Evolutionary conservation across 73 alveolate genomes (phyloP).

Genomic region (Durusdinium trenchii): DNA sequence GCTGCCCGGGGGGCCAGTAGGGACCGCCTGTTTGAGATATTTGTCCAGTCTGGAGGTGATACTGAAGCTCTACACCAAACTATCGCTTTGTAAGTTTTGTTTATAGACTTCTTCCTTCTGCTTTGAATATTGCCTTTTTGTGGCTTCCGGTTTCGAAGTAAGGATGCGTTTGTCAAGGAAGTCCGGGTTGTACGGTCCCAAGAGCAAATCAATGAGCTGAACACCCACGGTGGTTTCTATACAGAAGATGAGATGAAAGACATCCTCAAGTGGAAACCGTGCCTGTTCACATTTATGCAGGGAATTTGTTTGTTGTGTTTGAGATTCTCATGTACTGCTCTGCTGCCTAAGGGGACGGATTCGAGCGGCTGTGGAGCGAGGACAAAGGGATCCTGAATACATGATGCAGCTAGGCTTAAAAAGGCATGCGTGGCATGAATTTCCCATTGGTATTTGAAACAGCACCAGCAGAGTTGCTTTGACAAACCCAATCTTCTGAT

Average conservation of each 20-base stretch:
- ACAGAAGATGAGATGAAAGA: conserved; percentile 32
- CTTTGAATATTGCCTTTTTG: neutral
- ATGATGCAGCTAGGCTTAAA: neutral
- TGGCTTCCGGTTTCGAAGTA: no score
- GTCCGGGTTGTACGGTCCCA: neutral
- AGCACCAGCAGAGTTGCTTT: neutral
- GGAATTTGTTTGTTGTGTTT: neutral
- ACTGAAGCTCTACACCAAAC: neutral
- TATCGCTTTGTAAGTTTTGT: neutral
- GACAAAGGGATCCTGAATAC: neutral
- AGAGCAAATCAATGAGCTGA: conserved; percentile 18
- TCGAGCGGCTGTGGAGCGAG: neutral
- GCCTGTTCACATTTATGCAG: neutral
- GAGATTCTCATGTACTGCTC: neutral
- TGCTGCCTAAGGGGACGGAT: neutral
- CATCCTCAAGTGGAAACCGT: neutral
- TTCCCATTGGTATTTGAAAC: no score
- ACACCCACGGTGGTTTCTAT: conserved; percentile 10
- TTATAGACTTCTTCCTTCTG: no score
- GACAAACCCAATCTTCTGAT: neutral
- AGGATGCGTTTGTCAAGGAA: conserved; percentile 9
- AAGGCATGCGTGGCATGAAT: neutral
- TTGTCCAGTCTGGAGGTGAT: neutral
- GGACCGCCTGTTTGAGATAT: conserved; percentile 23
- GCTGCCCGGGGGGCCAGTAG: neutral